Evolutionary conservation across 2,329 filamentous ascomycete genomes (phyloP).

Genomic region (Colletotrichum australisinense): DNA sequence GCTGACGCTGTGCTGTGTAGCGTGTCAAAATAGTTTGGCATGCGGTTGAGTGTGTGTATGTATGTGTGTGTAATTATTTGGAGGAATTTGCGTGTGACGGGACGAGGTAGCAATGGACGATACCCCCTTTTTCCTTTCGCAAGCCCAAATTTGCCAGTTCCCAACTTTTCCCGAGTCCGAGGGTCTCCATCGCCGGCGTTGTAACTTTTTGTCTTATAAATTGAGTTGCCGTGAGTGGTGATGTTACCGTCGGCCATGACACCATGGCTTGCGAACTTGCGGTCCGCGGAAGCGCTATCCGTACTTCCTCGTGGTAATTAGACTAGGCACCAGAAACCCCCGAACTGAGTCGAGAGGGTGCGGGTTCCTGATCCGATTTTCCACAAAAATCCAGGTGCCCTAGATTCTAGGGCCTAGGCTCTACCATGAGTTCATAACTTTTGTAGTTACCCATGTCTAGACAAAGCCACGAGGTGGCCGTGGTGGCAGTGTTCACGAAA

Average conservation of each 20-base stretch:
- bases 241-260: not conserved
- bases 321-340: too few species aligned
- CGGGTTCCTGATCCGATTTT: not conserved
- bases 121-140: slow-evolving; percentile 35
- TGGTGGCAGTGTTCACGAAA: not conserved
- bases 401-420: not conserved
- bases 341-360: not conserved
- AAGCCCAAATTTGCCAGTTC: not conserved
- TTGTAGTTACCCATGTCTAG: not conserved
- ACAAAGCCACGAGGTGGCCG: slow-evolving; percentile 15
- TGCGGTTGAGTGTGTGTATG: not conserved
- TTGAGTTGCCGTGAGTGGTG: not conserved
- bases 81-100: slow-evolving; percentile 24
- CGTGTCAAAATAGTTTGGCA: not conserved
- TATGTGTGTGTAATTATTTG: slow-evolving; percentile 26
- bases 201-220: too few species aligned
- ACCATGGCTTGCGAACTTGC: not conserved
- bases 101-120: slow-evolving; percentile 37
- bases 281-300: too few species aligned
- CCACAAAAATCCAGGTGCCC: not conserved
- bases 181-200: not conserved
- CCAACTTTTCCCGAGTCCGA: not conserved
- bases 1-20: not conserved
- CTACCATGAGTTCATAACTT: too few species aligned
- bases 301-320: too few species aligned